These are phyloP conservation scores for Aspergillus viridinutans DNA, from an alignment of 2,329 filamentous ascomycete species.

Conservation along the genomic window DNA sequence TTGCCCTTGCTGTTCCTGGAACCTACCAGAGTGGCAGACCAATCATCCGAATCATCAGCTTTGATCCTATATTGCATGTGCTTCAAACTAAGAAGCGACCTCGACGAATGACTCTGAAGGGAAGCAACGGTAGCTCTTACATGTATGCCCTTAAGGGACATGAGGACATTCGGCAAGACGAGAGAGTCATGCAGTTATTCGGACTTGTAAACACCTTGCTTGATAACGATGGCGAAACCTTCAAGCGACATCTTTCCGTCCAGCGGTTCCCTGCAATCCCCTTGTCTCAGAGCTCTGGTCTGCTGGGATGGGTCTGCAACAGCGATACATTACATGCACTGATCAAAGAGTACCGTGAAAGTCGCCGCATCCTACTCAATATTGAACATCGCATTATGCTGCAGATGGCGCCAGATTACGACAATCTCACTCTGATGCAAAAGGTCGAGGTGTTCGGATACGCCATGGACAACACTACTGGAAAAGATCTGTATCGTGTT, in stretches of 20 bases:
- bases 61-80: slow-evolving; percentile 84
- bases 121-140: slow-evolving; percentile 83
- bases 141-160: slow-evolving; percentile 96
- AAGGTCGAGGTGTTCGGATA: slow-evolving; percentile 99
- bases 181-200: slow-evolving; percentile 99
- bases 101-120: slow-evolving; percentile 79
- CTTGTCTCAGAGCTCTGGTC: slow-evolving; percentile 89
- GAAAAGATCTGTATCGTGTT: slow-evolving; percentile 95
- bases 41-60: slow-evolving; percentile 79
- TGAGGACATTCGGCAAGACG: slow-evolving; percentile 97
- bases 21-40: slow-evolving; percentile 80
- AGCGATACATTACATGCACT: slow-evolving; percentile 95
- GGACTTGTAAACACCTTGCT: slow-evolving; percentile 95
- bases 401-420: slow-evolving; percentile 98
- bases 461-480: slow-evolving; percentile 97
- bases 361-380: slow-evolving; percentile 93
- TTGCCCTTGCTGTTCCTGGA: slow-evolving; percentile 92
- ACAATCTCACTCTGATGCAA: slow-evolving; percentile 98
- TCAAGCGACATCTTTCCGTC: slow-evolving; percentile 95
- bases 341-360: slow-evolving; percentile 96
- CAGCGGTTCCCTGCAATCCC: slow-evolving; percentile 96
- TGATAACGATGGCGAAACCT: slow-evolving; percentile 87
- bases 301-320: slow-evolving; percentile 95
- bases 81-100: slow-evolving; percentile 97
- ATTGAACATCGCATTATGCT: slow-evolving; percentile 99